phyloP scores from a whole-genome alignment of 2,329 filamentous ascomycete species.

The Sporothrix curviconia region DNA sequence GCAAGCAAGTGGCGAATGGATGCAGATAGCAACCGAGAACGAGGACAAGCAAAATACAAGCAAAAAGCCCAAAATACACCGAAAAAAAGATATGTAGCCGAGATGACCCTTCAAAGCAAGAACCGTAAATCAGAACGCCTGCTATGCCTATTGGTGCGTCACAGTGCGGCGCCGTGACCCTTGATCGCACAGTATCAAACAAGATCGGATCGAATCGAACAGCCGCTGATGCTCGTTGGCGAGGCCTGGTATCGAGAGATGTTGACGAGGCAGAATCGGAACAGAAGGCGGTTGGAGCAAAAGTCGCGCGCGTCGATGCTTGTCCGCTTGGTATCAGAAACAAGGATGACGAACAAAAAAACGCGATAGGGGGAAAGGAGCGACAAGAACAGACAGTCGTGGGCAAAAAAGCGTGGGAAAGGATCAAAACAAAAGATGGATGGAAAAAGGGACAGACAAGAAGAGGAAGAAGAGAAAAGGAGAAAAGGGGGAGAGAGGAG shows the following conservation, averaged over 20 bases:
- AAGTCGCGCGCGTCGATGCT: too few relatives aligned
- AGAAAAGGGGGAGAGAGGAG: background rate
- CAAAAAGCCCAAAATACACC: background rate
- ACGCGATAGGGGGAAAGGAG: conserved; percentile 8
- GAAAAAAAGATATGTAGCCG: background rate
- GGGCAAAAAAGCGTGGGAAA: background rate
- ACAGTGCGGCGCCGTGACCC: background rate
- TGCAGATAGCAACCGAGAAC: too few relatives aligned
- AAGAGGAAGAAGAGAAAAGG: background rate
- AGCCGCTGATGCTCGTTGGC: background rate
- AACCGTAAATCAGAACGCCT: conserved; percentile 4
- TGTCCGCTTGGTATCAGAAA: background rate
- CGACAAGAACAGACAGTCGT: conserved; percentile 3
- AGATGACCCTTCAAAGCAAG: too few relatives aligned
- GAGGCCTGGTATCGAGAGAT: too few relatives aligned
- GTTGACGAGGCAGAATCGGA: too few relatives aligned
- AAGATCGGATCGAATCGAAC: background rate
- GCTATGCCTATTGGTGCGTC: conserved; percentile 5
- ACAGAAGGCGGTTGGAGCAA: background rate
- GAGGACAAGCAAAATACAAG: background rate
- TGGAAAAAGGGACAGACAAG: background rate
- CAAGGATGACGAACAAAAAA: background rate
- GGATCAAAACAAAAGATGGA: background rate
- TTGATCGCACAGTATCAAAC: conserved; percentile 5
- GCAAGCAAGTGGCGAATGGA: too few relatives aligned